Evolutionary conservation across 371 early-diverging fungal genomes (phyloP).

Genomic region (Mortierella sp.): DNA sequence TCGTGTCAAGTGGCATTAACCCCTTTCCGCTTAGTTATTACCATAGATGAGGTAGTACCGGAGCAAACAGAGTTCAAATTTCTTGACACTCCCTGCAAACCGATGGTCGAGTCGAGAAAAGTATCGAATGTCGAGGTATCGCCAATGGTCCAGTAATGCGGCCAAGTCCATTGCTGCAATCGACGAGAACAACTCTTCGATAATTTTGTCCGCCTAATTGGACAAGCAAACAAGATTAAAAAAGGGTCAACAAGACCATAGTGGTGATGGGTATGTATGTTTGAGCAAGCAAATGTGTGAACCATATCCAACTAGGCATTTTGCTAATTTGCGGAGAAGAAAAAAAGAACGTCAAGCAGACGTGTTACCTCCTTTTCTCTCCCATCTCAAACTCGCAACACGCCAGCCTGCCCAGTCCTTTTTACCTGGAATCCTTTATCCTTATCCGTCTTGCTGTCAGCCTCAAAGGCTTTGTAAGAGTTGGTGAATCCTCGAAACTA

Average conservation of each 20-base stretch:
- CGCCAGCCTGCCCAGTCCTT: neutral
- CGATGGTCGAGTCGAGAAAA: constrained; percentile 78
- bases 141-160: constrained; percentile 73
- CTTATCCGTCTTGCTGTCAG: constrained; percentile 71
- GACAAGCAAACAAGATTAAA: neutral
- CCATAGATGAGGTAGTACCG: constrained; percentile 76
- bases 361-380: neutral
- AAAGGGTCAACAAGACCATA: neutral
- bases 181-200: constrained; percentile 70
- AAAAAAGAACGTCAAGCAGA: too few species aligned
- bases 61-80: constrained; percentile 75
- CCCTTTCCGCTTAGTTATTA: constrained; percentile 24
- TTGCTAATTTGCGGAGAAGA: too few species aligned
- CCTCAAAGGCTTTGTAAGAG: constrained; percentile 74
- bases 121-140: constrained; percentile 76
- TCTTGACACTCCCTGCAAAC: constrained; percentile 72
- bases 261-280: too few species aligned
- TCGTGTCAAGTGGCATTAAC: too few species aligned
- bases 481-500: constrained; percentile 79
- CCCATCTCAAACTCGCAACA: too few species aligned
- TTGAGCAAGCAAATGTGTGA: too few species aligned
- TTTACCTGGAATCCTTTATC: constrained; percentile 77
- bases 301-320: too few species aligned
- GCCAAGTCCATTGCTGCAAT: constrained; percentile 70
- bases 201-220: constrained; percentile 74